These are phyloP conservation scores for Pseudozyma thailandica DNA, from an alignment of 1,284 basidiomycete genomes.

Conservation along the genomic window DNA sequence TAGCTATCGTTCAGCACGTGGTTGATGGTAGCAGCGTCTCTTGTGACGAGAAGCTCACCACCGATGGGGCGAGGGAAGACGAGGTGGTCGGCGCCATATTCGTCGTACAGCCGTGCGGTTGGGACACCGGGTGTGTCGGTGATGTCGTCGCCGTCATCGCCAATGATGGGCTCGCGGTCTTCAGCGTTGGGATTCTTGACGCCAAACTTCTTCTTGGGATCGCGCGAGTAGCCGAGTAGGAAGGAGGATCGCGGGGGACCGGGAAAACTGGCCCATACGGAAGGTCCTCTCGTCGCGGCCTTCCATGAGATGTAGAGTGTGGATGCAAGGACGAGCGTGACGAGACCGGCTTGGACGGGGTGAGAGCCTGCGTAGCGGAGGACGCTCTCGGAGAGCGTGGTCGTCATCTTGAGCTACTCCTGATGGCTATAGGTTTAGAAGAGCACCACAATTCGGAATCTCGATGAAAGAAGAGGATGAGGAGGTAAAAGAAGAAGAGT, in stretches of 20 bases:
- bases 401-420: constrained; percentile 19
- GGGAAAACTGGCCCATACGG: constrained; percentile 34
- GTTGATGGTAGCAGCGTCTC: constrained; percentile 46
- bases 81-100: constrained; percentile 29
- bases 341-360: constrained; percentile 11
- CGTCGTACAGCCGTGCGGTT: constrained; percentile 31
- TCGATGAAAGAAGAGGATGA: background rate
- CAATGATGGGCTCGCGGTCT: constrained; percentile 34
- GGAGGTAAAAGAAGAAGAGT: background rate
- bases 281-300: constrained; percentile 21
- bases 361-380: constrained; percentile 19
- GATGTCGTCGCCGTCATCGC: constrained; percentile 42
- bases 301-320: constrained; percentile 23
- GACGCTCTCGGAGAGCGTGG: constrained; percentile 21
- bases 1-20: constrained; percentile 45
- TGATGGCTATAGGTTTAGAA: background rate
- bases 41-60: constrained; percentile 40
- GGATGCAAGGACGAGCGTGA: constrained; percentile 4
- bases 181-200: constrained; percentile 21
- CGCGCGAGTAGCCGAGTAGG: constrained; percentile 26
- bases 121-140: constrained; percentile 36
- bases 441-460: background rate
- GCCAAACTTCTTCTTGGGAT: constrained; percentile 31
- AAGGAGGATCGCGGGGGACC: constrained; percentile 38
- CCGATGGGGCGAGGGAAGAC: constrained; percentile 41